phyloP scores from a whole-genome alignment of 1,284 basidiomycete species.

The Fomitopsis palustris region DNA sequence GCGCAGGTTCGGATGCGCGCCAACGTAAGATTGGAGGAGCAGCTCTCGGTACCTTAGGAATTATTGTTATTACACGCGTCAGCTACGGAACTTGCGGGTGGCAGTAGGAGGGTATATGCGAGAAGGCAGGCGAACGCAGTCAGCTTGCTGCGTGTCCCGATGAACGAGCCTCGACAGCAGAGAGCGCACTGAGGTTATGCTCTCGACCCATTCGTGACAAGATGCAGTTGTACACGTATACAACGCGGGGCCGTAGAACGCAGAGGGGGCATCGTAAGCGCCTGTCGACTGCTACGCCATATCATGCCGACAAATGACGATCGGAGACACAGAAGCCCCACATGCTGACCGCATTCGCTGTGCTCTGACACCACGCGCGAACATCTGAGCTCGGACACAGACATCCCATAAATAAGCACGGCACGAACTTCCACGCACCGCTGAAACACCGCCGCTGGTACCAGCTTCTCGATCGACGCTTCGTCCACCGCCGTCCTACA shows the following conservation, averaged over 20 bases:
- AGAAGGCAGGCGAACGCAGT: neutral
- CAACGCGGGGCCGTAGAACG: too few species aligned
- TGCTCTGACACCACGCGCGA: too few species aligned
- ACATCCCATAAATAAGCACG: neutral
- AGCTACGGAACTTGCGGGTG: neutral
- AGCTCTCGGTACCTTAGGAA: slow-evolving; percentile 49
- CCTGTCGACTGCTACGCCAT: too few species aligned
- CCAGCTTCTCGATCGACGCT: slow-evolving; percentile 40
- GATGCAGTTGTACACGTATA: too few species aligned
- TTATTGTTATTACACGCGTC: neutral
- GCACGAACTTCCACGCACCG: slow-evolving; percentile 24
- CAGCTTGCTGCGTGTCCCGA: neutral
- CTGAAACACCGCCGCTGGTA: slow-evolving; percentile 30
- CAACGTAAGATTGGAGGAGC: slow-evolving; percentile 57
- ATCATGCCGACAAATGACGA: neutral
- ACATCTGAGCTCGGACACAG: neutral
- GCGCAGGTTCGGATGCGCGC: slow-evolving; percentile 49
- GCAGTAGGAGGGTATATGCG: neutral
- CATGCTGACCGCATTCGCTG: too few species aligned
- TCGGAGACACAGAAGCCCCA: neutral
- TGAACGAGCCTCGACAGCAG: too few species aligned
- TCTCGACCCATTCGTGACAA: too few species aligned
- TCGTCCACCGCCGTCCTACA: slow-evolving; percentile 52
- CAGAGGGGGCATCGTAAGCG: too few species aligned
- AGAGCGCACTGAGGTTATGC: too few species aligned